phyloP scores from a whole-genome alignment of 1,139 yeast genomes.

The Saccharomyces hybrid region DNA sequence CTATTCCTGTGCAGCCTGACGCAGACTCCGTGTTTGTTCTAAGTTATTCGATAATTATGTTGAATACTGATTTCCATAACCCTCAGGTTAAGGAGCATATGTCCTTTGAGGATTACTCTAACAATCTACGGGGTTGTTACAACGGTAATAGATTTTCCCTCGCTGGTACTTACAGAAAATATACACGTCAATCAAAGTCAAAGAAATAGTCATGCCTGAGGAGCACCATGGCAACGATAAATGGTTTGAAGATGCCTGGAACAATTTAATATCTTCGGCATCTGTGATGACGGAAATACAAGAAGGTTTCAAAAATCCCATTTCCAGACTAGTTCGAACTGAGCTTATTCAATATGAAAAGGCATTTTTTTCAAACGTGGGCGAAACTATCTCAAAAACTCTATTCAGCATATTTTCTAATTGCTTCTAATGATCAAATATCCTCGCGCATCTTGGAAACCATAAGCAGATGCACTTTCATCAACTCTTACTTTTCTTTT shows the following conservation, averaged over 20 bases:
- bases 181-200: slow-evolving; percentile 65
- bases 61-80: slow-evolving; percentile 68
- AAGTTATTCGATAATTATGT: slow-evolving; percentile 64
- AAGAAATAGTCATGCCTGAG: slow-evolving; percentile 94
- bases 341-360: slow-evolving; percentile 50
- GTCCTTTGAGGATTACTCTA: slow-evolving; percentile 73
- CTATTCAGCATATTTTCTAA: slow-evolving; percentile 69
- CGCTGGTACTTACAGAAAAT: slow-evolving; percentile 75
- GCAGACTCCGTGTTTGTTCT: slow-evolving; percentile 62
- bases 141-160: slow-evolving; percentile 72
- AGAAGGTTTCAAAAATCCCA: slow-evolving; percentile 11
- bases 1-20: slow-evolving; percentile 49
- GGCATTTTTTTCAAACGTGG: slow-evolving; percentile 55
- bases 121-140: slow-evolving; percentile 71
- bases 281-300: slow-evolving; percentile 28
- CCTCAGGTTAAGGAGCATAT: slow-evolving; percentile 75
- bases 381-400: slow-evolving; percentile 57
- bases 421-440: slow-evolving; percentile 82
- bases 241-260: slow-evolving; percentile 91
- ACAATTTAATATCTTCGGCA: slow-evolving; percentile 55
- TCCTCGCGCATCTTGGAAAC: slow-evolving; percentile 78
- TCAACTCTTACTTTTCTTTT: slow-evolving; percentile 59
- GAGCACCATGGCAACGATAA: slow-evolving; percentile 78
- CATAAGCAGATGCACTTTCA: slow-evolving; percentile 69
- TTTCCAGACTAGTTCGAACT: slow-evolving; percentile 24